Evolutionary conservation across 352 stramenopile genomes (phyloP).

Genomic region (Paralagenidium karlingii): DNA sequence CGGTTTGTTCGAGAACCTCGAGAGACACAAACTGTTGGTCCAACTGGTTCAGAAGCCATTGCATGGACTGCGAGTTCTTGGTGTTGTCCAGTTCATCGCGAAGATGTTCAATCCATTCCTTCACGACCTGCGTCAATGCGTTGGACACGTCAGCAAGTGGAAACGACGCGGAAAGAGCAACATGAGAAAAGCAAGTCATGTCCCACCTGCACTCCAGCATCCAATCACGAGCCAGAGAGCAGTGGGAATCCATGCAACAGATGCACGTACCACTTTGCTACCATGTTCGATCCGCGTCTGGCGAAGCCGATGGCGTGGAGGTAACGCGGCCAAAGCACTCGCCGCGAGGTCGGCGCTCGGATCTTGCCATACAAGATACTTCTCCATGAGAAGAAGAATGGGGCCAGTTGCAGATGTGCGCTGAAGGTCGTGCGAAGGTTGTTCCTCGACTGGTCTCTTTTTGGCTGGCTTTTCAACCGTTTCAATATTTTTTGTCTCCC

Average conservation of each 20-base stretch:
- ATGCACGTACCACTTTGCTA: constrained; percentile 32
- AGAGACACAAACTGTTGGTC: constrained; percentile 62
- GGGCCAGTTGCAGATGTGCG: too few species aligned
- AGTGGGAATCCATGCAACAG: too few species aligned
- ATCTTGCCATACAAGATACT: too few species aligned
- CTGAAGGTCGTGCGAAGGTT: too few species aligned
- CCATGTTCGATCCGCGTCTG: constrained; percentile 61
- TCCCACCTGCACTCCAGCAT: not conserved
- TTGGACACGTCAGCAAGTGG: not conserved
- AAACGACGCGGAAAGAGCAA: not conserved
- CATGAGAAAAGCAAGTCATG: not conserved
- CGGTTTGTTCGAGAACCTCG: constrained; percentile 72
- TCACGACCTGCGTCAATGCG: constrained; percentile 17
- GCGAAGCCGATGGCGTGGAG: constrained; percentile 26
- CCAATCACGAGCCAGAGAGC: too few species aligned
- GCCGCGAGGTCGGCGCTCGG: too few species aligned
- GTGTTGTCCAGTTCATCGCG: constrained; percentile 54
- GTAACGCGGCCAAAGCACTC: too few species aligned
- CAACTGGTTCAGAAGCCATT: constrained; percentile 30
- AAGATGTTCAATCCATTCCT: constrained; percentile 46
- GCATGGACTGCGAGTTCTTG: constrained; percentile 27
- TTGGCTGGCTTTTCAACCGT: too few species aligned
- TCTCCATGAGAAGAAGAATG: too few species aligned
- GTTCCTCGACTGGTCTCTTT: too few species aligned
- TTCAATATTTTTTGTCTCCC: too few species aligned